A percentile compares a stretch with the other conserved stretches of the same genome.
phyloP scores from a whole-genome alignment of 352 stramenopile genomes.

The Phytopythium vexans region DNA sequence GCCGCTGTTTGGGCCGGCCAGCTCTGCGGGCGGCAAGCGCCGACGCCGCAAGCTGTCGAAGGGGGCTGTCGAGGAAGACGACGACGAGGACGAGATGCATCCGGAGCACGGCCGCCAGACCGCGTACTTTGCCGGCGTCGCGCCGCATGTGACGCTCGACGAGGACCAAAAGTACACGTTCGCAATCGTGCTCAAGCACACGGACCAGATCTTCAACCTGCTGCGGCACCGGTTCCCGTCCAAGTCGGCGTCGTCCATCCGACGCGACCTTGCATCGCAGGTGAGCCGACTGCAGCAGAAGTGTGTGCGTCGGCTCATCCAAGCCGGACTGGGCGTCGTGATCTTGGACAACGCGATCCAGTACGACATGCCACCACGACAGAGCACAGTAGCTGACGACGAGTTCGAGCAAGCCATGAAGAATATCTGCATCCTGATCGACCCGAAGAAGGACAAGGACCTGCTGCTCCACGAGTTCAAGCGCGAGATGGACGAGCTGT shows the following conservation, averaged over 20 bases:
- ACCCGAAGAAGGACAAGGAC: slow-evolving; percentile 83
- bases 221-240: slow-evolving; percentile 67
- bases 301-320: slow-evolving; percentile 72
- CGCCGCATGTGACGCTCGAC: slow-evolving; percentile 75
- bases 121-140: slow-evolving; percentile 28
- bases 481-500: slow-evolving; percentile 80
- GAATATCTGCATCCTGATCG: slow-evolving; percentile 77
- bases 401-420: slow-evolving; percentile 52
- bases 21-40: slow-evolving; percentile 1
- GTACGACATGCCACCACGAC: slow-evolving; percentile 26
- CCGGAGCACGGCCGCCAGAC: slow-evolving; percentile 9
- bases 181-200: slow-evolving; percentile 81
- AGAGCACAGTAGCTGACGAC: slow-evolving; percentile 14
- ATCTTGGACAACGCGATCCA: slow-evolving; percentile 74
- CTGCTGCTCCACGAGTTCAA: slow-evolving; percentile 86
- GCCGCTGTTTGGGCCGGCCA: slow-evolving; percentile 16
- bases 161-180: slow-evolving; percentile 90
- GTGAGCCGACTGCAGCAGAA: slow-evolving; percentile 80
- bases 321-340: slow-evolving; percentile 68
- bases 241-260: slow-evolving; percentile 61
- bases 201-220: slow-evolving; percentile 69
- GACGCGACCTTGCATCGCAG: slow-evolving; percentile 62
- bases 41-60: slow-evolving; percentile 4
- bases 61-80: slow-evolving; percentile 10
- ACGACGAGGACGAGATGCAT: slow-evolving; percentile 14